Evolutionary conservation across 345 rosid species (phyloP).

Genomic region (Melaleuca alternifolia): DNA sequence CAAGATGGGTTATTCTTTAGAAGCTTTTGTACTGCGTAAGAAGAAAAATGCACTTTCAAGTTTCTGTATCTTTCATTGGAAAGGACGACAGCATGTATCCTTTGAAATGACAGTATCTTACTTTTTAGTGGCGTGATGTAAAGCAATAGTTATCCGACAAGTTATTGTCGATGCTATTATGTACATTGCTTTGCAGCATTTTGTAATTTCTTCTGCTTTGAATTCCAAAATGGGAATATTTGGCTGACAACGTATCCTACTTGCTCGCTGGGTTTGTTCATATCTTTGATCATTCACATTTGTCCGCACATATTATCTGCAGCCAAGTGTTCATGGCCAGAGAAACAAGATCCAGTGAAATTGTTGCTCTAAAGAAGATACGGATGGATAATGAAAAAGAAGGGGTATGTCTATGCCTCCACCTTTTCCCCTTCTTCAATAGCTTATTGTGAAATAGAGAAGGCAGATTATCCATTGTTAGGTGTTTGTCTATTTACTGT

Average conservation of each 20-base stretch:
- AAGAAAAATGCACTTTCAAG: not conserved
- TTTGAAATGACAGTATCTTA: not conserved
- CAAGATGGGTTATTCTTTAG: not conserved
- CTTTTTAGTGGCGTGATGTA: not conserved
- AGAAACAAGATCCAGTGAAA: constrained; percentile 80
- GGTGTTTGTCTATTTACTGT: not conserved
- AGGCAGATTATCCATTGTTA: not conserved
- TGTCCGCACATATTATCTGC: constrained; percentile 9
- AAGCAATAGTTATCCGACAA: not conserved
- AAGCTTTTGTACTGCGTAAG: not conserved
- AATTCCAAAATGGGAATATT: not conserved
- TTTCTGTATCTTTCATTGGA: not conserved
- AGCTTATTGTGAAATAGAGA: not conserved
- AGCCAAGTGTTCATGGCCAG: constrained; percentile 96
- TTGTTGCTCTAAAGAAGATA: constrained; percentile 88
- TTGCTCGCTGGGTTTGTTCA: not conserved
- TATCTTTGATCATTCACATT: not conserved
- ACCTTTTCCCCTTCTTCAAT: not conserved
- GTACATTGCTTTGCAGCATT: not conserved
- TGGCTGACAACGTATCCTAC: not conserved
- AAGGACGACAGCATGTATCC: not conserved
- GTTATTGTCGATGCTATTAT: not conserved
- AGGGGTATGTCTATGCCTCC: constrained; percentile 43
- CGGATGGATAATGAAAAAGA: constrained; percentile 98
- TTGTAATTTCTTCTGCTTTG: not conserved